A percentile compares a stretch with the other conserved stretches of the same genome.
phyloP scores from a whole-genome alignment of 2,329 filamentous ascomycete genomes.

The Trichoderma semiorbis region DNA sequence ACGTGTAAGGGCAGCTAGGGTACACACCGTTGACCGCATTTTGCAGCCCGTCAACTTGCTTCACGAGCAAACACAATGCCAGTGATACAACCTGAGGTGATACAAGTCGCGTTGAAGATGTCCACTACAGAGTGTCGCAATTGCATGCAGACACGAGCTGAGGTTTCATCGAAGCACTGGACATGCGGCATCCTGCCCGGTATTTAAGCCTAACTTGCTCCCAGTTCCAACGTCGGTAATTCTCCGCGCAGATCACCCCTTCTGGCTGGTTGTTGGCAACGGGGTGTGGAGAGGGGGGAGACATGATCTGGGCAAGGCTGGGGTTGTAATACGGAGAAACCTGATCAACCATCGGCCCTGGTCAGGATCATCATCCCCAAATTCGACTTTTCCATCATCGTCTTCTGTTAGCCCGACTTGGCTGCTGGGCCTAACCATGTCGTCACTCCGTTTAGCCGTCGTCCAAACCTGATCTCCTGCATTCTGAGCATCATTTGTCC shows the following conservation, averaged over 20 bases:
- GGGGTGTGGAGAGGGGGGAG: background rate
- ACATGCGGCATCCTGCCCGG: background rate
- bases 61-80: background rate
- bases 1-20: too few relatives aligned
- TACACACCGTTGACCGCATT: slow-evolving; percentile 13
- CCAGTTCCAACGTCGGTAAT: background rate
- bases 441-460: slow-evolving; percentile 1
- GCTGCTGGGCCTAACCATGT: background rate
- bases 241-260: slow-evolving; percentile 5
- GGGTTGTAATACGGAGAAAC: slow-evolving; percentile 9
- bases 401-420: background rate
- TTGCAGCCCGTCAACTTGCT: background rate
- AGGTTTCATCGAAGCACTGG: slow-evolving; percentile 2
- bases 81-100: background rate
- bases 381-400: background rate
- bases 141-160: slow-evolving; percentile 9
- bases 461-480: background rate
- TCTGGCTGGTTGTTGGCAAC: background rate
- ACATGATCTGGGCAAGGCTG: background rate
- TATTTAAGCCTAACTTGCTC: slow-evolving; percentile 8
- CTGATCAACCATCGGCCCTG: background rate
- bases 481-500: background rate
- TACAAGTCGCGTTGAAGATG: background rate
- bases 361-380: background rate
- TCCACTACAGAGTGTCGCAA: background rate